These are phyloP conservation scores for Pseudogymnoascus sp. DNA, from an alignment of 2,329 filamentous ascomycete genomes.

Conservation along the genomic window DNA sequence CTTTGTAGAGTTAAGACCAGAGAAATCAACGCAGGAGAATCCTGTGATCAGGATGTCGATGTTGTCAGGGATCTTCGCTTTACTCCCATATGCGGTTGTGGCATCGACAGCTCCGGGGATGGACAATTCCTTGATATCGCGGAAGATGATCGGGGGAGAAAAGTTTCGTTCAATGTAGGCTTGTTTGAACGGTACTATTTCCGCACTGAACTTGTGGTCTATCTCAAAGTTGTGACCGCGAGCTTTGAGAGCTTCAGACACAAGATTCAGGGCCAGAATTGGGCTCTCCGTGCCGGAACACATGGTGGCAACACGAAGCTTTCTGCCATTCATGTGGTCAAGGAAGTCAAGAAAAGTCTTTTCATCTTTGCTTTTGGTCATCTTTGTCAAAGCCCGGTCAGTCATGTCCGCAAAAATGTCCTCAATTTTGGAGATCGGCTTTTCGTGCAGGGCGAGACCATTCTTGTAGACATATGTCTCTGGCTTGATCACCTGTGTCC, in stretches of 20 bases:
- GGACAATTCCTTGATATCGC: conserved; percentile 48
- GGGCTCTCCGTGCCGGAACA: conserved; percentile 74
- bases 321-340: conserved; percentile 27
- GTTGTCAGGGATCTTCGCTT: conserved; percentile 44
- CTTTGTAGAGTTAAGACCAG: conserved; percentile 49
- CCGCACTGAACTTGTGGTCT: conserved; percentile 52
- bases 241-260: conserved; percentile 33
- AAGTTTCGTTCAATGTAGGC: conserved; percentile 56
- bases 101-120: conserved; percentile 29
- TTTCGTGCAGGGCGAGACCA: conserved; percentile 11
- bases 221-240: conserved; percentile 33
- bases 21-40: conserved; percentile 70
- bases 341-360: conserved; percentile 28
- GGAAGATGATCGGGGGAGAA: conserved; percentile 42
- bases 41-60: conserved; percentile 63
- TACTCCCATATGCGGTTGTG: conserved; percentile 58
- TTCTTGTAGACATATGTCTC: conserved; percentile 9
- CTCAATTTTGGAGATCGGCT: conserved; percentile 9
- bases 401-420: conserved; percentile 14
- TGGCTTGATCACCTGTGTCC: neutral
- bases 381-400: neutral
- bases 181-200: conserved; percentile 57
- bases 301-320: conserved; percentile 57
- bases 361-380: neutral
- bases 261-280: conserved; percentile 53